Conservation (phyloP, 1,139 yeast genomes). For the Sugiyamaella grinbergsii region DNA sequence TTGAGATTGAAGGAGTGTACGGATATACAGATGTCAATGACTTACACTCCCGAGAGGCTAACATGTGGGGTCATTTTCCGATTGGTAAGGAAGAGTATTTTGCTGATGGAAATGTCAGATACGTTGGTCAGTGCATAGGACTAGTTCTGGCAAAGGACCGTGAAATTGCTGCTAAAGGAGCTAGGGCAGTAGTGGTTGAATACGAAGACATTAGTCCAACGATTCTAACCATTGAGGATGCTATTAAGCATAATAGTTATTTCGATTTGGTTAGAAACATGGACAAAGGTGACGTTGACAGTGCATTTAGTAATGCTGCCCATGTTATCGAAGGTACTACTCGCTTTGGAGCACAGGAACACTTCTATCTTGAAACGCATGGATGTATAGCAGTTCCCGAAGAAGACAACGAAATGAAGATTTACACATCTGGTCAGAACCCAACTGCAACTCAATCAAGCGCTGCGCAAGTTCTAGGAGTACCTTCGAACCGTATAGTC, state of each 20-base stretch:
- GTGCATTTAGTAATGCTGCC: constrained; percentile 43
- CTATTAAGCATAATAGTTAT: constrained; percentile 44
- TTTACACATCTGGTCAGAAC: constrained; percentile 48
- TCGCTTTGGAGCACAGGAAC: constrained; percentile 52
- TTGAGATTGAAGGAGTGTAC: constrained; percentile 46
- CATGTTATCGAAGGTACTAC: constrained; percentile 45
- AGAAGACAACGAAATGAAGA: constrained; percentile 49
- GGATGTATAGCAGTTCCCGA: constrained; percentile 49
- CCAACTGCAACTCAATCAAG: constrained; percentile 48
- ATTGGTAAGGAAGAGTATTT: constrained; percentile 48
- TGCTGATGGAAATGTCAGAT: constrained; percentile 47
- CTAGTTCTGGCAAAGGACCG: constrained; percentile 46
- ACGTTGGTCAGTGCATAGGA: constrained; percentile 50
- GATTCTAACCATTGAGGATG: constrained; percentile 49
- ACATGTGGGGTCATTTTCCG: constrained; percentile 47
- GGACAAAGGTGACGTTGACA: constrained; percentile 46
- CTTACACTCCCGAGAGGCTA: constrained; percentile 43
- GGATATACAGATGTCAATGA: constrained; percentile 48
- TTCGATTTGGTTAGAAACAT: constrained; percentile 37
- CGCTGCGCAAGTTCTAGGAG: constrained; percentile 47
- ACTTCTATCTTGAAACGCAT: constrained; percentile 51
- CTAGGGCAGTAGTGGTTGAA: constrained; percentile 47
- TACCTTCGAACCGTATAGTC: constrained; percentile 47
- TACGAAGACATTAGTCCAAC: constrained; percentile 45
- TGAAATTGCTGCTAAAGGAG: constrained; percentile 48